phyloP scores from a whole-genome alignment of 192 early-diverging fungal species.

The Chytriomyces sp. region DNA sequence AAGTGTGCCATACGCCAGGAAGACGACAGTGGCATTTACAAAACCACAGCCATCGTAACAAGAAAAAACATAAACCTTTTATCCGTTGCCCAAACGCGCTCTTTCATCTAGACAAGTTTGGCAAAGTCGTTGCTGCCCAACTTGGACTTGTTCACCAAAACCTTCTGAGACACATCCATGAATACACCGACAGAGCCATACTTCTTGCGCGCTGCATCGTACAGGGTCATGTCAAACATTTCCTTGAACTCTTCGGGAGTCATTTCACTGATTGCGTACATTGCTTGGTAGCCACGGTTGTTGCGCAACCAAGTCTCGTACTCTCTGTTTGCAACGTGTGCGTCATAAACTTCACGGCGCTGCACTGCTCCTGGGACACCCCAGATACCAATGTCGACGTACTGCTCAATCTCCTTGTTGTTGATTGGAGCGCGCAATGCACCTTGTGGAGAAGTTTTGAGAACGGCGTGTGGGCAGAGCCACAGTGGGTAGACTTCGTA shows the following conservation, averaged over 20 bases:
- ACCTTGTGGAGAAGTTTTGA: constrained; percentile 38
- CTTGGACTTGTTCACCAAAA: constrained; percentile 29
- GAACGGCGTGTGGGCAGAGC: constrained; percentile 43
- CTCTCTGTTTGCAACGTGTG: constrained; percentile 33
- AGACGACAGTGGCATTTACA: no score
- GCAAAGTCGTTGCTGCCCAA: constrained; percentile 23
- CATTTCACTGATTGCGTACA: constrained; percentile 46
- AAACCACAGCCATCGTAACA: no score
- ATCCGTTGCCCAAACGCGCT: no score
- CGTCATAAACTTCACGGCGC: constrained; percentile 35
- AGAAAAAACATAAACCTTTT: no score
- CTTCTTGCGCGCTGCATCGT: constrained; percentile 42
- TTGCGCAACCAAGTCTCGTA: constrained; percentile 37
- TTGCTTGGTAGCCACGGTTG: constrained; percentile 36
- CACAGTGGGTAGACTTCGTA: constrained; percentile 51
- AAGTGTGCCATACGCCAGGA: no score
- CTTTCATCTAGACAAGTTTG: background rate
- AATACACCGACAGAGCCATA: constrained; percentile 41
- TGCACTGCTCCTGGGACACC: constrained; percentile 39
- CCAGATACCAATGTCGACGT: constrained; percentile 50
- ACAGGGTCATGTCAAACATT: constrained; percentile 52
- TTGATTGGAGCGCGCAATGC: constrained; percentile 32
- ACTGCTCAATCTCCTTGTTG: constrained; percentile 37
- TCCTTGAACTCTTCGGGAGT: constrained; percentile 43
- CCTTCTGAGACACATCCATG: constrained; percentile 39